Conservation (phyloP, 1,139 yeast genomes). For the Magnusiomyces tetraspermus region DNA sequence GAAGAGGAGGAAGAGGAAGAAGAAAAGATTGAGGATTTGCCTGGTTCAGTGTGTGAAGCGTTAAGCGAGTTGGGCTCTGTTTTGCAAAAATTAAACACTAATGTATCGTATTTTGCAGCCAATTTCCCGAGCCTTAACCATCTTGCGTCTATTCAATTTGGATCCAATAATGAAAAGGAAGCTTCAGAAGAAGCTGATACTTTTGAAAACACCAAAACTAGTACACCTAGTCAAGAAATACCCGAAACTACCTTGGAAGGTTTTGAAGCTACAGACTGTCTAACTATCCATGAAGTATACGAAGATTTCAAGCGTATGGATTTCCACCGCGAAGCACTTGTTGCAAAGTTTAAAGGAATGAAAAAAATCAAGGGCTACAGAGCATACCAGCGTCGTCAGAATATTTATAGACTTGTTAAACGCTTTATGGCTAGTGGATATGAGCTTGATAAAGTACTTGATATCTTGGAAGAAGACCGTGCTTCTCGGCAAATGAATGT, state of each 20-base stretch:
- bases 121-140: background rate
- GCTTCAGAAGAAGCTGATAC: background rate
- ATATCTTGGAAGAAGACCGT: background rate
- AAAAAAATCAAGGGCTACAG: background rate
- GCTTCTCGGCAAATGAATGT: background rate
- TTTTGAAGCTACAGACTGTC: background rate
- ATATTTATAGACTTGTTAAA: background rate
- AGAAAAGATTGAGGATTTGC: background rate
- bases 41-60: background rate
- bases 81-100: background rate
- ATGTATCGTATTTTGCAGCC: background rate
- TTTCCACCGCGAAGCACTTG: background rate
- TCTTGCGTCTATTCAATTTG: background rate
- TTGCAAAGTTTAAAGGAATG: background rate
- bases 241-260: background rate
- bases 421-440: background rate
- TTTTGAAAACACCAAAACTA: background rate
- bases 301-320: conserved; percentile 1
- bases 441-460: background rate
- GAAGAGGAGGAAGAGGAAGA: too few relatives aligned
- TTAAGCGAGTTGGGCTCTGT: background rate
- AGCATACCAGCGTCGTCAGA: conserved; percentile 1
- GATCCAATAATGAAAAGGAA: background rate
- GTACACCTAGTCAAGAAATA: background rate
- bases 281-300: background rate